Evolutionary conservation across 1,284 basidiomycete species (phyloP).

Genomic region (Porogramme epimiltina): DNA sequence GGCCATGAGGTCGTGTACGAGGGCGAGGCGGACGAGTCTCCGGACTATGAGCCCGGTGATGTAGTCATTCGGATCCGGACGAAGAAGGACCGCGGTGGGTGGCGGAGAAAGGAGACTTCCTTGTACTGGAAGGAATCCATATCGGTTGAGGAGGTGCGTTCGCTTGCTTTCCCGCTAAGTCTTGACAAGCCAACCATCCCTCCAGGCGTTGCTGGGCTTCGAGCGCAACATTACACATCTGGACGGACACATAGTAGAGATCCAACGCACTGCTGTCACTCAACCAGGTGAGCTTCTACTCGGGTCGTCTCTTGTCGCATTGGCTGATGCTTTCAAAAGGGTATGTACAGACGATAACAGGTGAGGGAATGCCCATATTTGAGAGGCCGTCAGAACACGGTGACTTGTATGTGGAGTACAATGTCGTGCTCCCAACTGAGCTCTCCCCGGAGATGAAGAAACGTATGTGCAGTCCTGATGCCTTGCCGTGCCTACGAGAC

Average conservation of each 20-base stretch:
- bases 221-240: conserved; percentile 86
- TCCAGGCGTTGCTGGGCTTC: conserved; percentile 79
- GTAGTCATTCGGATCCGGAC: conserved; percentile 83
- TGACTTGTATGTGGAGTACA: conserved; percentile 90
- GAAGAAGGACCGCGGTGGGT: conserved; percentile 74
- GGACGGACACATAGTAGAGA: conserved; percentile 80
- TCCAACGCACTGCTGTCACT: conserved; percentile 79
- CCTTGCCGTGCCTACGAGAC: neutral
- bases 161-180: neutral
- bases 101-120: conserved; percentile 85
- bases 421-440: conserved; percentile 79
- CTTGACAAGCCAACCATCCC: conserved; percentile 6
- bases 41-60: conserved; percentile 92
- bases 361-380: conserved; percentile 87
- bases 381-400: conserved; percentile 60
- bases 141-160: conserved; percentile 81
- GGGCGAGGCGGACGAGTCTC: conserved; percentile 91
- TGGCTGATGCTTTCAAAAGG: conserved; percentile 40
- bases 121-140: conserved; percentile 91
- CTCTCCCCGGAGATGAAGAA: conserved; percentile 64
- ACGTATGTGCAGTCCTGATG: conserved; percentile 61
- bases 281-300: conserved; percentile 70
- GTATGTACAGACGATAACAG: conserved; percentile 83
- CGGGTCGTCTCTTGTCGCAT: too few relatives aligned
- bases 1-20: conserved; percentile 91